Evolutionary conservation across 2,329 filamentous ascomycete species (phyloP).

Genomic region (Alternaria sp.): DNA sequence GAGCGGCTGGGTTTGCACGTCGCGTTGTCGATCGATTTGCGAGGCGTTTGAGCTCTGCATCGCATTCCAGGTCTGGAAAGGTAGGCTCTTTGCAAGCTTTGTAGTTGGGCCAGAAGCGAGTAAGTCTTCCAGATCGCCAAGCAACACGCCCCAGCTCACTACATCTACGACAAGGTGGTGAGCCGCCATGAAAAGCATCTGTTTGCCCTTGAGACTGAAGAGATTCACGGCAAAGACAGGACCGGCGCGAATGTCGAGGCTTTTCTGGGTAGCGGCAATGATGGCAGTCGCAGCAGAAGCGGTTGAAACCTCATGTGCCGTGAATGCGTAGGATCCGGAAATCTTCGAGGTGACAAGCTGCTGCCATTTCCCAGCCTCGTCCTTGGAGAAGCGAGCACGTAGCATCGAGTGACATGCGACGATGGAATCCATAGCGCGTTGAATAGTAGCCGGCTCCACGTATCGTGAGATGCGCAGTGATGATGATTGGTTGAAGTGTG

Average conservation of each 20-base stretch:
- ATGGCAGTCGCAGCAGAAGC: conserved; percentile 14
- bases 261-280: conserved; percentile 32
- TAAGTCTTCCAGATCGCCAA: conserved; percentile 41
- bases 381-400: conserved; percentile 36
- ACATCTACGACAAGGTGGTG: conserved; percentile 45
- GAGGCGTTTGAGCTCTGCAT: conserved; percentile 30
- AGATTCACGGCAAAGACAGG: conserved; percentile 39
- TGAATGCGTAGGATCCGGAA: conserved; percentile 27
- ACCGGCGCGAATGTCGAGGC: conserved; percentile 36
- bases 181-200: conserved; percentile 38
- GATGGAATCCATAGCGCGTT: conserved; percentile 33
- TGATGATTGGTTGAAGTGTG: conserved; percentile 56
- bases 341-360: conserved; percentile 24
- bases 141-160: conserved; percentile 43
- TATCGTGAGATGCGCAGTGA: conserved; percentile 44
- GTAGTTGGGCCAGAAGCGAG: conserved; percentile 19
- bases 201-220: conserved; percentile 24
- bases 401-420: conserved; percentile 44
- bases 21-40: conserved; percentile 11
- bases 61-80: conserved; percentile 41
- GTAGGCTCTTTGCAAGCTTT: conserved; percentile 26
- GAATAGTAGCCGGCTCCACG: conserved; percentile 25
- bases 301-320: conserved; percentile 14
- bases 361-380: conserved; percentile 23
- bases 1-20: conserved; percentile 16